Conservation (phyloP, 768 basidiomycete genomes). For the Boletus rubroflammeus region DNA sequence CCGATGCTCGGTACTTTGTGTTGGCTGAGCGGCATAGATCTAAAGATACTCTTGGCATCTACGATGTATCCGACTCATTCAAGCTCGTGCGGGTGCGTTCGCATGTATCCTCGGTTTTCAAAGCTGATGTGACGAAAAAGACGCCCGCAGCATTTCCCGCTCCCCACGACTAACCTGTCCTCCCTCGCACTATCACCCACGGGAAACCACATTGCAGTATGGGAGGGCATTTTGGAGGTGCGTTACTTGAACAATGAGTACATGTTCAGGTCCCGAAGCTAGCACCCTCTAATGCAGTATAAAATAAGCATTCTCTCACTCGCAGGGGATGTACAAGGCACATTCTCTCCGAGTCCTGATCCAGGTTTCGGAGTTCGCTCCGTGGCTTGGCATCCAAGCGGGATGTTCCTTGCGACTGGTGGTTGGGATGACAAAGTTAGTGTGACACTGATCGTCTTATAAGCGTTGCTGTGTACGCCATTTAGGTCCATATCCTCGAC, state of each 20-base stretch:
- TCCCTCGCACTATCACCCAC: slow-evolving; percentile 74
- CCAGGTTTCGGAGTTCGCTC: slow-evolving; percentile 80
- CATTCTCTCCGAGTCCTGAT: slow-evolving; percentile 70
- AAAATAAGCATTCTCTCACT: slow-evolving; percentile 70
- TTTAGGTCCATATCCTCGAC: slow-evolving; percentile 72
- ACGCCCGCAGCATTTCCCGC: slow-evolving; percentile 67
- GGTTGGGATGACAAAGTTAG: slow-evolving; percentile 88
- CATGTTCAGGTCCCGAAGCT: neutral
- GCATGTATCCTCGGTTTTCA: slow-evolving; percentile 1
- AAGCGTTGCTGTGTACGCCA: neutral
- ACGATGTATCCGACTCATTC: slow-evolving; percentile 69
- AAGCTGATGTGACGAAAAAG: slow-evolving; percentile 18
- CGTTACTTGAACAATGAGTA: slow-evolving; percentile 6
- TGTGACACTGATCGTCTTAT: neutral
- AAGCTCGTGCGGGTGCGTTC: slow-evolving; percentile 62
- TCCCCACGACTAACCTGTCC: slow-evolving; percentile 69
- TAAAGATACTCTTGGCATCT: slow-evolving; percentile 82
- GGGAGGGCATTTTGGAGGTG: slow-evolving; percentile 86
- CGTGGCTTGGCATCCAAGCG: slow-evolving; percentile 84
- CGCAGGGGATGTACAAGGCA: slow-evolving; percentile 57
- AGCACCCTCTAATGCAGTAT: slow-evolving; percentile 46
- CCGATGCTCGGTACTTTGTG: slow-evolving; percentile 80
- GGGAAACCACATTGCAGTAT: slow-evolving; percentile 71
- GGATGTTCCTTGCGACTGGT: slow-evolving; percentile 73
- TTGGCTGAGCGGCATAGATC: slow-evolving; percentile 88